phyloP scores from a whole-genome alignment of 495 filamentous ascomycete species.

The Neurospora africana region DNA sequence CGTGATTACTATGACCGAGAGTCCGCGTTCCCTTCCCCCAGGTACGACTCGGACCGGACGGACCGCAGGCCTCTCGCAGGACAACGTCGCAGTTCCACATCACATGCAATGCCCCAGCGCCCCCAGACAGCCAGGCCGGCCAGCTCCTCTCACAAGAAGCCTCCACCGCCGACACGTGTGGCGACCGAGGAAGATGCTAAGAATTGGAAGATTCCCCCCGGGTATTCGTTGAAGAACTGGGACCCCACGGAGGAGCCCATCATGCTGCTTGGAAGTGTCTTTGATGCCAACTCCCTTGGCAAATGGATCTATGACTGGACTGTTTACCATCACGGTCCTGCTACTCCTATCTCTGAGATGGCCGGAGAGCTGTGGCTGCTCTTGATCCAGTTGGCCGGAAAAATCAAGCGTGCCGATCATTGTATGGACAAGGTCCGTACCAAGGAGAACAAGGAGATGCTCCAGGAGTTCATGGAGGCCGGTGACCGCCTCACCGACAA shows the following conservation, averaged over 20 bases:
- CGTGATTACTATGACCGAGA: conserved; percentile 29
- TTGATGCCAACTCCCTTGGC: conserved; percentile 93
- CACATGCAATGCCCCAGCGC: conserved; percentile 22
- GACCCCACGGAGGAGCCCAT: conserved; percentile 88
- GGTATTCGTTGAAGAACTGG: conserved; percentile 98
- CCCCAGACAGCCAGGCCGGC: conserved; percentile 35
- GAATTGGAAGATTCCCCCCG: conserved; percentile 70
- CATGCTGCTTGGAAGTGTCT: conserved; percentile 87
- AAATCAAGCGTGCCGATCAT: conserved; percentile 86
- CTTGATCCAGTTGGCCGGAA: conserved; percentile 90
- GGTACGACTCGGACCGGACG: conserved; percentile 27
- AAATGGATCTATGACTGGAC: conserved; percentile 99
- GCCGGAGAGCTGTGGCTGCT: conserved; percentile 93
- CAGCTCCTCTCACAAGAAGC: conserved; percentile 25
- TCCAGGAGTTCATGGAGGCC: conserved; percentile 86
- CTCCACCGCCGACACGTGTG: conserved; percentile 36
- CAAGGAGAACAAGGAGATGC: conserved; percentile 62
- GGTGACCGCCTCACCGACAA: conserved; percentile 81
- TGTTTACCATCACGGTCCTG: conserved; percentile 78
- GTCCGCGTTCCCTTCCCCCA: conserved; percentile 30
- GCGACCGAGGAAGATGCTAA: conserved; percentile 82
- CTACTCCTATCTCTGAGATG: conserved; percentile 80
- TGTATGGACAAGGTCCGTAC: conserved; percentile 62
- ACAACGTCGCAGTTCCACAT: conserved; percentile 36
- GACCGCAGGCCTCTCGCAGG: conserved; percentile 23